Evolutionary conservation across 306 rosid genomes (phyloP).

Genomic region (Cucumis cinereus): DNA sequence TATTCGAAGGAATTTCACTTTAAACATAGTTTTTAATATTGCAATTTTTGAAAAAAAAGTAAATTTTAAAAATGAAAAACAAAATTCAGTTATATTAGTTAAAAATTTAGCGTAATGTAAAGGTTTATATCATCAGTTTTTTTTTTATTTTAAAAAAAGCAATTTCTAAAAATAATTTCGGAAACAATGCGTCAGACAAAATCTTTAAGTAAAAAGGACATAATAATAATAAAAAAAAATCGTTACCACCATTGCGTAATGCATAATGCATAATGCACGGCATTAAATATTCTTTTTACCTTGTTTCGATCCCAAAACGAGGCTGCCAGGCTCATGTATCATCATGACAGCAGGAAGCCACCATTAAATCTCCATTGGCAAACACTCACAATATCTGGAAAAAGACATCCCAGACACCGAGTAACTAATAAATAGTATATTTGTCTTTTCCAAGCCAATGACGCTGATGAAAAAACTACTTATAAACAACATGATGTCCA

Average conservation of each 20-base stretch:
- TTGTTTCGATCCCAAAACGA: neutral
- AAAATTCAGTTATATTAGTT: no score
- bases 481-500: neutral
- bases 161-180: neutral
- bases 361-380: neutral
- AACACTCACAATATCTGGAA: neutral
- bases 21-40: no score
- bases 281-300: neutral
- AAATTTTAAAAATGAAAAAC: no score
- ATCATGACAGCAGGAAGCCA: neutral
- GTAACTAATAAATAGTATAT: neutral
- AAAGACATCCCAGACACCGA: neutral
- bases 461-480: neutral
- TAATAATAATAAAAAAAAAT: no score
- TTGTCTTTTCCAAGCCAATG: neutral
- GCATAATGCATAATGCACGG: neutral
- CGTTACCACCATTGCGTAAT: neutral
- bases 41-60: no score
- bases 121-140: neutral
- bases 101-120: no score
- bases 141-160: neutral
- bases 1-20: neutral
- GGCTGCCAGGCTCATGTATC: neutral
- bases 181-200: neutral
- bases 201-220: neutral